Conservation (phyloP, 83 land plant species). For the Picea mariana region DNA sequence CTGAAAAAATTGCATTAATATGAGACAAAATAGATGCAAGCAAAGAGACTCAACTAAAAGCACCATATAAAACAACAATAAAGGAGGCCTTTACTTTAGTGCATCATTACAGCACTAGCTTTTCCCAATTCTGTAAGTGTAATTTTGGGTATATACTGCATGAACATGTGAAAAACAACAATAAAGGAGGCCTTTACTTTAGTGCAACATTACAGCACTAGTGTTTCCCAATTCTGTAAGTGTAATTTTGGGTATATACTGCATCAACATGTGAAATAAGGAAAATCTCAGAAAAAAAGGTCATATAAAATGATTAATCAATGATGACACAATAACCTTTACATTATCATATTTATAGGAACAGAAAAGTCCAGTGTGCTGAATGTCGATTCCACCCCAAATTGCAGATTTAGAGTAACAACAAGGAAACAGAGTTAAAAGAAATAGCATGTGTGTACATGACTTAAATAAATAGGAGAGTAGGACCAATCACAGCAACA, state of each 20-base stretch:
- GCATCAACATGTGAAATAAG: background rate
- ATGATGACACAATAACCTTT: background rate
- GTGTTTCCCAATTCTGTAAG: background rate
- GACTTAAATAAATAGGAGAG: no score
- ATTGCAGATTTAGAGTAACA: no score
- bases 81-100: background rate
- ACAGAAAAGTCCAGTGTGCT: background rate
- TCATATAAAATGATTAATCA: background rate
- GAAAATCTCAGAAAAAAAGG: background rate
- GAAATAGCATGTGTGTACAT: no score
- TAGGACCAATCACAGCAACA: no score
- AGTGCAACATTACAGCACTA: background rate
- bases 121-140: background rate
- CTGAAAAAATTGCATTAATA: conserved; percentile 29
- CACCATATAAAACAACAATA: background rate
- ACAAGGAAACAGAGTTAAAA: no score
- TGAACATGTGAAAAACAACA: background rate
- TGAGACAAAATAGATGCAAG: background rate
- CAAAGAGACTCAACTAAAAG: background rate
- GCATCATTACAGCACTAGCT: background rate
- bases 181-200: background rate
- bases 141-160: background rate
- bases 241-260: background rate
- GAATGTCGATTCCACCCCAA: no score
- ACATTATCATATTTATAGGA: background rate